These are phyloP conservation scores for Petunia secreta DNA, from an alignment of 257 asterid species.

Conservation along the genomic window DNA sequence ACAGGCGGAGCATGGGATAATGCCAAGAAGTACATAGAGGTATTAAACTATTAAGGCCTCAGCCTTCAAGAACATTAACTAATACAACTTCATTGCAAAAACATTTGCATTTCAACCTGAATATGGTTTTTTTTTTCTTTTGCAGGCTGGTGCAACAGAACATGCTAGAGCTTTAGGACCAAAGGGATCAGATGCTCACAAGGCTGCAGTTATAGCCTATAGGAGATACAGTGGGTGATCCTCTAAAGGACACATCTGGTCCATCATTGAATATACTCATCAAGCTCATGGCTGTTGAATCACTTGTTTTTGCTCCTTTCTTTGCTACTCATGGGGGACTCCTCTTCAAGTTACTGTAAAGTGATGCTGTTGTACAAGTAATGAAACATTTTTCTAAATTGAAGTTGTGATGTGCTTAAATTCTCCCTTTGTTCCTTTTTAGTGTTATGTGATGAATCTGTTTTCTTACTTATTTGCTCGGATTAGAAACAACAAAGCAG, in stretches of 20 bases:
- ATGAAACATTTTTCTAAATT: background rate
- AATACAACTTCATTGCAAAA: background rate
- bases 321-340: constrained; percentile 70
- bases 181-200: constrained; percentile 77
- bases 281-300: constrained; percentile 80
- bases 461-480: too few species aligned
- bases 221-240: constrained; percentile 74
- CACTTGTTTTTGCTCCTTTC: constrained; percentile 75
- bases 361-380: background rate
- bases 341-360: constrained; percentile 41
- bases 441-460: too few species aligned
- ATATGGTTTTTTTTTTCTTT: background rate
- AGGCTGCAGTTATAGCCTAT: constrained; percentile 83
- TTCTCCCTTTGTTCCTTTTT: too few species aligned
- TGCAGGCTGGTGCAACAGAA: constrained; percentile 64
- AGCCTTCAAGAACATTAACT: background rate
- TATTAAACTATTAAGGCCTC: constrained; percentile 23
- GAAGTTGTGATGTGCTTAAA: background rate
- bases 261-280: constrained; percentile 71
- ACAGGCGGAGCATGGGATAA: constrained; percentile 80
- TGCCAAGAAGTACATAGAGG: constrained; percentile 76
- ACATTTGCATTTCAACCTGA: background rate
- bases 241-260: constrained; percentile 69
- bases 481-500: too few species aligned
- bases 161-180: constrained; percentile 68